phyloP scores from a whole-genome alignment of 2,329 filamentous ascomycete species.

The Neonectria sp. region DNA sequence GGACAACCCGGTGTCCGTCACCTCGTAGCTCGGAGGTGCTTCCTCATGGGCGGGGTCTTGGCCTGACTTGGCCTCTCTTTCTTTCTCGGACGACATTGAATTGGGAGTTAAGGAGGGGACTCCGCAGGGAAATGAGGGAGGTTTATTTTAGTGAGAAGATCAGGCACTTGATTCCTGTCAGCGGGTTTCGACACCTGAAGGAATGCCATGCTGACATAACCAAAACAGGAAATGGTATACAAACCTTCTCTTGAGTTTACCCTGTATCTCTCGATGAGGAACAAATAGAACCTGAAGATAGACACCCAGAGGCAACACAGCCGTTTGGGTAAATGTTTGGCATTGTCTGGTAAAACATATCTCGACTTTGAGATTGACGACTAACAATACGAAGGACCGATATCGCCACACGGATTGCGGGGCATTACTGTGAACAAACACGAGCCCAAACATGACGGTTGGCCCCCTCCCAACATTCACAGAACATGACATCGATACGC shows the following conservation, averaged over 20 bases:
- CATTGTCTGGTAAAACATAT: too few relatives aligned
- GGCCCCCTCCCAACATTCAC: background rate
- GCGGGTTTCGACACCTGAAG: constrained; percentile 3
- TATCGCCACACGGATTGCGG: background rate
- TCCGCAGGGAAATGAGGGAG: background rate
- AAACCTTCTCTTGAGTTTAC: background rate
- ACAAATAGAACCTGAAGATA: background rate
- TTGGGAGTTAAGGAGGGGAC: background rate
- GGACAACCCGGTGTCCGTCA: background rate
- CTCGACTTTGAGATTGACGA: too few relatives aligned
- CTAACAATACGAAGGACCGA: background rate
- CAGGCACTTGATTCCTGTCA: background rate
- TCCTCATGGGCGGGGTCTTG: constrained; percentile 10
- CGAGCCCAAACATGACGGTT: background rate
- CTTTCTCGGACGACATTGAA: constrained; percentile 21
- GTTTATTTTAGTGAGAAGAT: background rate
- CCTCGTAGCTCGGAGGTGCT: constrained; percentile 20
- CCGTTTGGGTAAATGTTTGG: too few relatives aligned
- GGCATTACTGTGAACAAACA: background rate
- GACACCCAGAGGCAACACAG: too few relatives aligned
- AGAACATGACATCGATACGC: background rate
- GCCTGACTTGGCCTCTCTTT: constrained; percentile 20
- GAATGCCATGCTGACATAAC: constrained; percentile 5
- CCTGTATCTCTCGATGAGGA: background rate
- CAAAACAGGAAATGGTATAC: background rate